phyloP scores from a whole-genome alignment of 768 basidiomycete genomes.

The Rhodotorula diobovata region DNA sequence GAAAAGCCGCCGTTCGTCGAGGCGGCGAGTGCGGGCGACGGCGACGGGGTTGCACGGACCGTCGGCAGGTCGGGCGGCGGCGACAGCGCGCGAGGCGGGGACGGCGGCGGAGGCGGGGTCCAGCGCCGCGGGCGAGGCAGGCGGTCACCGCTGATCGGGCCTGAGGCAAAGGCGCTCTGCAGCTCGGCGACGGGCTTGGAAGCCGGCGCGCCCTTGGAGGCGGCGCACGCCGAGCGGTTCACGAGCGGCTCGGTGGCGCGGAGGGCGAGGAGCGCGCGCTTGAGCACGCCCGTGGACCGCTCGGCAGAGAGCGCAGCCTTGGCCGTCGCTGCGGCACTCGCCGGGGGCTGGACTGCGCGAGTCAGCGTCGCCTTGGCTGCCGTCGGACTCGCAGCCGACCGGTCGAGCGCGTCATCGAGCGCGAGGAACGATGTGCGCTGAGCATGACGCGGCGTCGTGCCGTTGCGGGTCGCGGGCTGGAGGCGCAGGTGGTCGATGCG shows the following conservation, averaged over 20 bases:
- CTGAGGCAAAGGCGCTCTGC: conserved; percentile 12
- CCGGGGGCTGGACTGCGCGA: not conserved
- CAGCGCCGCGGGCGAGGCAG: conserved; percentile 27
- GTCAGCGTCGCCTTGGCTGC: conserved; percentile 25
- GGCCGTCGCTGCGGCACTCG: conserved; percentile 49
- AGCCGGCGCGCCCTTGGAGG: not conserved
- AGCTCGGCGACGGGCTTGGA: conserved; percentile 5
- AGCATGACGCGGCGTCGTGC: not conserved
- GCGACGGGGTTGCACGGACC: not conserved
- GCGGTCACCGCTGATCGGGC: conserved; percentile 28
- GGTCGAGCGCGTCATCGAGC: not conserved
- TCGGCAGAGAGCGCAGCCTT: conserved; percentile 79
- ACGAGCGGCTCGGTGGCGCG: conserved; percentile 61
- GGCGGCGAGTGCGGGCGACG: too few relatives aligned
- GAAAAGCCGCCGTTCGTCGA: too few relatives aligned
- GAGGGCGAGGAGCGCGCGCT: conserved; percentile 60
- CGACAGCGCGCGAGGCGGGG: not conserved
- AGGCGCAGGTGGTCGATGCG: conserved; percentile 42
- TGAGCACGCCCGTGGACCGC: conserved; percentile 65
- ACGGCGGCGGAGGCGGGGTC: conserved; percentile 11
- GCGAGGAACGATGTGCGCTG: not conserved
- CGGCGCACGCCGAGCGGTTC: conserved; percentile 47
- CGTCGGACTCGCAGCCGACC: conserved; percentile 2
- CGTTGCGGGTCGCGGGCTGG: not conserved
- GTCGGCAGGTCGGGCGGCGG: not conserved